Percentiles rank a stretch among this genome's conserved stretches.
Conservation (phyloP, 192 early-diverging fungal species). For the Podila minutissima region DNA sequence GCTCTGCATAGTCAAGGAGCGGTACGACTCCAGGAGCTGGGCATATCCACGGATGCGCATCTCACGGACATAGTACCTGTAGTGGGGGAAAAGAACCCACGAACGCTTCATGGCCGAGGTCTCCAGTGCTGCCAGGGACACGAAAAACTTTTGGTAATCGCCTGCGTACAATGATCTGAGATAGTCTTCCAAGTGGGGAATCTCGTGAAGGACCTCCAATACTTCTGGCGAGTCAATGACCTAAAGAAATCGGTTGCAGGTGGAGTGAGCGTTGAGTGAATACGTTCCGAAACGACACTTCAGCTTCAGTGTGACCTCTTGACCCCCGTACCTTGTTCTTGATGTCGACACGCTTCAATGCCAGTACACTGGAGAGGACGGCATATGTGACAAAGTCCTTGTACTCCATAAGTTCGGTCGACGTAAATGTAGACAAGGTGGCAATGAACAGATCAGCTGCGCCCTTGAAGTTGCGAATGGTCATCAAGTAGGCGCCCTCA, state of each 20-base stretch:
- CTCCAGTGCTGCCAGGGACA: slow-evolving; percentile 86
- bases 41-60: slow-evolving; percentile 98
- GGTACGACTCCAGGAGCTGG: slow-evolving; percentile 95
- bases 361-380: slow-evolving; percentile 87
- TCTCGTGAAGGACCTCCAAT: slow-evolving; percentile 91
- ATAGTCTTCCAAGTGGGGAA: slow-evolving; percentile 86
- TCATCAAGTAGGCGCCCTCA: slow-evolving; percentile 92
- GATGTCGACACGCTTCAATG: slow-evolving; percentile 90
- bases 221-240: slow-evolving; percentile 96
- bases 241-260: slow-evolving; percentile 45
- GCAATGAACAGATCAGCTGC: slow-evolving; percentile 92
- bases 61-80: slow-evolving; percentile 95
- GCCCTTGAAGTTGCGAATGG: slow-evolving; percentile 95
- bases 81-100: slow-evolving; percentile 87
- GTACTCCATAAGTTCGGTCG: slow-evolving; percentile 97
- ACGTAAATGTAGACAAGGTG: slow-evolving; percentile 95
- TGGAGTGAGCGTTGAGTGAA: background rate
- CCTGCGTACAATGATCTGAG: slow-evolving; percentile 91
- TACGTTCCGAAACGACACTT: too few species aligned
- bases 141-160: slow-evolving; percentile 95
- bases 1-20: slow-evolving; percentile 91
- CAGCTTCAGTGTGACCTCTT: too few species aligned
- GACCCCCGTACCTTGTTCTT: slow-evolving; percentile 82
- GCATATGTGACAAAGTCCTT: slow-evolving; percentile 97
- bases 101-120: slow-evolving; percentile 74